phyloP scores from a whole-genome alignment of 73 alveolate genomes.

The Blepharisma stoltei region DNA sequence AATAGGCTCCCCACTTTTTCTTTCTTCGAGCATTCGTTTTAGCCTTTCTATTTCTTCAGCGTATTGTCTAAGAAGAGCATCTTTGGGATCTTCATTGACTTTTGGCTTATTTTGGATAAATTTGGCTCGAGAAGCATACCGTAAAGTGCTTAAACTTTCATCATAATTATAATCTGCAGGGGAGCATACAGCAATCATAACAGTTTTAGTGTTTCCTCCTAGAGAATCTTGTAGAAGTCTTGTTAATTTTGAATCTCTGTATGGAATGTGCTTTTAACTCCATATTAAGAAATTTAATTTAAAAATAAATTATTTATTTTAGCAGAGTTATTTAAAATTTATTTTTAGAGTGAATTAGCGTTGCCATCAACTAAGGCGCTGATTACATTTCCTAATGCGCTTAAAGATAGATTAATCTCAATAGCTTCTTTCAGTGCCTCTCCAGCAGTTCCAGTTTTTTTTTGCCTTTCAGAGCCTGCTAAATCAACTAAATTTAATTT shows the following conservation, averaged over 20 bases:
- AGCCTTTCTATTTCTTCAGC: conserved; percentile 90
- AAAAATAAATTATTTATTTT: conserved; percentile 41
- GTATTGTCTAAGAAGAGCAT: conserved; percentile 91
- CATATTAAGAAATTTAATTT: no score
- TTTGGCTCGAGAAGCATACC: conserved; percentile 98
- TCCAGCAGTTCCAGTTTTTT: conserved; percentile 91
- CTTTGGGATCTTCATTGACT: conserved; percentile 98
- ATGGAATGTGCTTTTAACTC: conserved; percentile 97
- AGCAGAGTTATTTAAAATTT: conserved; percentile 52
- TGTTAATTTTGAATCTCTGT: conserved; percentile 96
- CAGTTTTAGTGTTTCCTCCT: conserved; percentile 99
- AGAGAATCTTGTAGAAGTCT: conserved; percentile 92
- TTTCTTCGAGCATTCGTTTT: conserved; percentile 56
- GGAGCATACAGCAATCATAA: conserved; percentile 95
- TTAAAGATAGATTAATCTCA: conserved; percentile 88
- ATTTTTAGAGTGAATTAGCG: no score
- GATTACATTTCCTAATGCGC: conserved; percentile 93
- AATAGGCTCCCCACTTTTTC: conserved; percentile 39
- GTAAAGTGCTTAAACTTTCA: conserved; percentile 91
- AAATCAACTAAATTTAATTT: conserved; percentile 94
- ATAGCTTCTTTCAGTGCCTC: conserved; percentile 93
- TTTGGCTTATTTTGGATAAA: conserved; percentile 92
- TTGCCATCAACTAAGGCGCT: conserved; percentile 90
- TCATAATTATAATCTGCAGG: conserved; percentile 97
- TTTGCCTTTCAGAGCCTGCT: conserved; percentile 97